These are phyloP conservation scores for Terfezia claveryi DNA, from an alignment of 495 filamentous ascomycete genomes.

Conservation along the genomic window DNA sequence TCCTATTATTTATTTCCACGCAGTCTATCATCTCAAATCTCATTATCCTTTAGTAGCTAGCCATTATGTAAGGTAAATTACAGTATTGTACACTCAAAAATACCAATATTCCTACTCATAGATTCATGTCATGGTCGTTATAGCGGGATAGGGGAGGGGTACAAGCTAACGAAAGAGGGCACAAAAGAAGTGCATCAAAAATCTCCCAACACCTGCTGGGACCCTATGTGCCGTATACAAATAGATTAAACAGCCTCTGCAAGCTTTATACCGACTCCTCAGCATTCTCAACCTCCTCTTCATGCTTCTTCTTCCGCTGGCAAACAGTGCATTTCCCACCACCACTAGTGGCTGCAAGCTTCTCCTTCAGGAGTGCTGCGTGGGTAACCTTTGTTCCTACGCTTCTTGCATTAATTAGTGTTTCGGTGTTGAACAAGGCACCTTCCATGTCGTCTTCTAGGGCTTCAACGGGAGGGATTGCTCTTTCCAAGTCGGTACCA, in stretches of 20 bases:
- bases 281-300: conserved; percentile 1
- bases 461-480: conserved; percentile 15
- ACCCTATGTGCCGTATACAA: not conserved
- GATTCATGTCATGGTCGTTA: too few species aligned
- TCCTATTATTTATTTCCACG: too few species aligned
- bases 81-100: too few species aligned
- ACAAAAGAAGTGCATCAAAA: not conserved
- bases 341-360: conserved; percentile 25
- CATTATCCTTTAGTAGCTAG: too few species aligned
- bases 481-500: conserved; percentile 7
- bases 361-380: conserved; percentile 53
- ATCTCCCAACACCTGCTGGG: not conserved
- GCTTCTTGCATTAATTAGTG: conserved; percentile 29
- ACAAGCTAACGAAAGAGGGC: not conserved
- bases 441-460: conserved; percentile 20
- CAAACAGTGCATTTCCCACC: conserved; percentile 34
- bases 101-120: too few species aligned
- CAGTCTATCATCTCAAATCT: too few species aligned
- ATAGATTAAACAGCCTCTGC: not conserved
- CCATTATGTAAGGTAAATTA: too few species aligned
- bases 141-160: not conserved
- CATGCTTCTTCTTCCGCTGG: conserved; percentile 10
- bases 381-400: conserved; percentile 79
- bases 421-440: not conserved
- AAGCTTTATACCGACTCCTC: not conserved